A percentile compares a stretch with the other conserved stretches of the same genome.
phyloP scores from a whole-genome alignment of 176 grass and related monocot species.

The Dendrocalamus sinicus region DNA sequence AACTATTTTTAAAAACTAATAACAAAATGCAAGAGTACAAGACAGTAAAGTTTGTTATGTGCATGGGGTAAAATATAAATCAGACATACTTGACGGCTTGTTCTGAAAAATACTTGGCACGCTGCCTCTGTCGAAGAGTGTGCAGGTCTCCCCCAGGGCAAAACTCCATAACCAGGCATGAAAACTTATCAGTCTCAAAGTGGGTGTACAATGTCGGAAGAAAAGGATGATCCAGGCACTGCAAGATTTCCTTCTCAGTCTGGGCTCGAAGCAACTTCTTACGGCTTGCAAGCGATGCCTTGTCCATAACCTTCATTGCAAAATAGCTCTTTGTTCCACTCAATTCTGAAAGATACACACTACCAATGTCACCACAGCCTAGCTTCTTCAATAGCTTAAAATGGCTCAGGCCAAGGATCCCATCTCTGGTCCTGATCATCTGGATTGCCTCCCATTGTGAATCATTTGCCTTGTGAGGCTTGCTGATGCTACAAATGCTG shows the following conservation, averaged over 20 bases:
- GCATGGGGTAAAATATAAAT: conserved; percentile 22
- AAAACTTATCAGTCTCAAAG: conserved; percentile 89
- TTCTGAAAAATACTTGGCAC: conserved; percentile 79
- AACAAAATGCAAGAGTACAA: conserved; percentile 3
- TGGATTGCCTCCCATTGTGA: conserved; percentile 83
- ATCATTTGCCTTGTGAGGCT: conserved; percentile 82
- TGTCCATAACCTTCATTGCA: conserved; percentile 92
- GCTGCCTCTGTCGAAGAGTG: conserved; percentile 70
- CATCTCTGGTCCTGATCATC: conserved; percentile 52
- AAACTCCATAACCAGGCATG: conserved; percentile 86
- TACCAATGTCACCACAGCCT: conserved; percentile 85
- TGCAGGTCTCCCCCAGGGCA: conserved; percentile 84
- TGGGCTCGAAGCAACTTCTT: conserved; percentile 83
- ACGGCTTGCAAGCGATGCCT: conserved; percentile 63
- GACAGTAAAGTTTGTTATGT: background rate
- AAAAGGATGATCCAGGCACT: conserved; percentile 80
- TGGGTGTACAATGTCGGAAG: conserved; percentile 78
- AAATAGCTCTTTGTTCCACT: conserved; percentile 80
- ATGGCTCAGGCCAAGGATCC: conserved; percentile 68
- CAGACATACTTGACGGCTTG: conserved; percentile 83
- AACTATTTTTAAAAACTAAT: background rate
- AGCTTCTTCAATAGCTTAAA: conserved; percentile 76
- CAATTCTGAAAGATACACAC: conserved; percentile 80
- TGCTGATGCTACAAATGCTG: conserved; percentile 65
- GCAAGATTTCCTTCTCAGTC: conserved; percentile 83